Conservation (phyloP, 768 basidiomycete genomes). For the Pisolithus sp. region DNA sequence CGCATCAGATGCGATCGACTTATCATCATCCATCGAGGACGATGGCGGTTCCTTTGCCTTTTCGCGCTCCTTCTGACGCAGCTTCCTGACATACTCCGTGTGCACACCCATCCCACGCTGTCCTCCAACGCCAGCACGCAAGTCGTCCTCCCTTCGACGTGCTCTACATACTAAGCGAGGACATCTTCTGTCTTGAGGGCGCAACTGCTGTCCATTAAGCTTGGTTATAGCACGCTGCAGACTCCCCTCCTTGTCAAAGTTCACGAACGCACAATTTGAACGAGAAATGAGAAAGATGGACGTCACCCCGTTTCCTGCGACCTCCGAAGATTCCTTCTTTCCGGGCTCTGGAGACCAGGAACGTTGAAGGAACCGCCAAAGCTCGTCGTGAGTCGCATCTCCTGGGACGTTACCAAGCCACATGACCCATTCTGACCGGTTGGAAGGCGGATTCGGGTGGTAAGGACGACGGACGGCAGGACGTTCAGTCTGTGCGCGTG, state of each 20-base stretch:
- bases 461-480: conserved; percentile 45
- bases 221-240: conserved; percentile 60
- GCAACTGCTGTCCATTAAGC: conserved; percentile 68
- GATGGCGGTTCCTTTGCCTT: conserved; percentile 11
- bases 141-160: conserved; percentile 74
- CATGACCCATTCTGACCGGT: conserved; percentile 91
- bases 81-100: conserved; percentile 68
- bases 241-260: conserved; percentile 62
- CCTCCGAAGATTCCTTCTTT: neutral
- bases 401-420: conserved; percentile 92
- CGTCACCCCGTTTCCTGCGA: conserved; percentile 47
- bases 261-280: conserved; percentile 93
- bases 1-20: neutral
- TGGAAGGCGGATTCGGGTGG: conserved; percentile 64
- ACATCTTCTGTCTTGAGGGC: conserved; percentile 66
- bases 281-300: conserved; percentile 92
- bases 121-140: conserved; percentile 84
- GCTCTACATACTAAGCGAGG: conserved; percentile 79
- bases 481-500: conserved; percentile 18
- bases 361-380: conserved; percentile 76
- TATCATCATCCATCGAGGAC: conserved; percentile 4
- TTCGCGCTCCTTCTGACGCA: conserved; percentile 33
- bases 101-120: conserved; percentile 88
- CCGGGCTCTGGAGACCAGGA: conserved; percentile 11
- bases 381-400: conserved; percentile 77